Conservation (phyloP, 352 stramenopile genomes). For the Phytophthora sp. region DNA sequence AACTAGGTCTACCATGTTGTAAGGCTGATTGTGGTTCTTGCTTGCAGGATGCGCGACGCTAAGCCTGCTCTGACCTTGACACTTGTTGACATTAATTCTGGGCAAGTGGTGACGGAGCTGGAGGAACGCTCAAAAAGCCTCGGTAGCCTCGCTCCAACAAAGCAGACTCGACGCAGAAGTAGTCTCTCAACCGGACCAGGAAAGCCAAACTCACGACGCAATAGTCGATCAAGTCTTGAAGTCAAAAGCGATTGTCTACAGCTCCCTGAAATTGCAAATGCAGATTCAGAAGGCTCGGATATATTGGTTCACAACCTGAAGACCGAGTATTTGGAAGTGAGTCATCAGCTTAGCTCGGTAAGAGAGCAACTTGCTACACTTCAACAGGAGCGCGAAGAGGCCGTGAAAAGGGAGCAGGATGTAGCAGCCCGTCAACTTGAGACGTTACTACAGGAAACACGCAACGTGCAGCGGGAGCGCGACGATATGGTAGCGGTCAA, state of each 20-base stretch:
- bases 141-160: constrained; percentile 10
- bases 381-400: constrained; percentile 18
- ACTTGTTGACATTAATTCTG: constrained; percentile 39
- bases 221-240: constrained; percentile 13
- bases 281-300: constrained; percentile 3
- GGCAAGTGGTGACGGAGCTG: constrained; percentile 3
- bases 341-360: constrained; percentile 31
- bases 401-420: constrained; percentile 20
- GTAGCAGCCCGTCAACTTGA: constrained; percentile 28
- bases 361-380: constrained; percentile 20
- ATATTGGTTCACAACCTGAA: constrained; percentile 34
- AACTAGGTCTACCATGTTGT: not conserved
- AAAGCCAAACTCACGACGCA: constrained; percentile 18
- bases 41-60: constrained; percentile 56
- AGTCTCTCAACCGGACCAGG: constrained; percentile 27
- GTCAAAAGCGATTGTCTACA: constrained; percentile 30
- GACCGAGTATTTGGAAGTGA: constrained; percentile 37
- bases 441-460: constrained; percentile 29
- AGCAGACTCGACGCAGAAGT: constrained; percentile 27
- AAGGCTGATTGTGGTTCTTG: not conserved
- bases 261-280: constrained; percentile 17
- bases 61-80: constrained; percentile 51
- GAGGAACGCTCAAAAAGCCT: constrained; percentile 27
- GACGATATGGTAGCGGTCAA: constrained; percentile 51
- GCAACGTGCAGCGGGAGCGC: constrained; percentile 36